phyloP scores from a whole-genome alignment of 345 rosid genomes.

The Hibiscus tridactylites region DNA sequence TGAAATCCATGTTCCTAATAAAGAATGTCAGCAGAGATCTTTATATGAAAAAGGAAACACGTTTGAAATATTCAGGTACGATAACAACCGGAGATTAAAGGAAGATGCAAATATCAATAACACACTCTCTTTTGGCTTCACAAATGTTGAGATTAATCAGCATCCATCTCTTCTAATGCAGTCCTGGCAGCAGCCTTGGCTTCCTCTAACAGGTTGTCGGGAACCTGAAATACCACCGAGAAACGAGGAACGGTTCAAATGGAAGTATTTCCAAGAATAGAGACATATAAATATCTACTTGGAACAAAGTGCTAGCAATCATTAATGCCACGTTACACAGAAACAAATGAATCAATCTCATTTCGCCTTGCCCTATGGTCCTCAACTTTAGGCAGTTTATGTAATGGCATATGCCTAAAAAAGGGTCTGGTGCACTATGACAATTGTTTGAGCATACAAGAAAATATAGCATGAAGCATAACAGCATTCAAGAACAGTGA shows the following conservation, averaged over 20 bases:
- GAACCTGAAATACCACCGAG: slow-evolving; percentile 40
- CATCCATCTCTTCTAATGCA: slow-evolving; percentile 98
- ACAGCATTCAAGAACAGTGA: not conserved
- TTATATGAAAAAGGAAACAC: not conserved
- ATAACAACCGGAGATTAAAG: not conserved
- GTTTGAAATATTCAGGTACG: not conserved
- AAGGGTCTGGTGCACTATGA: not conserved
- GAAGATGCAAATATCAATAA: not conserved
- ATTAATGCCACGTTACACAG: not conserved
- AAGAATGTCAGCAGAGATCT: not conserved
- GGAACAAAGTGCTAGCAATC: not conserved
- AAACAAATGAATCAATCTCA: not conserved
- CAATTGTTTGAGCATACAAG: not conserved
- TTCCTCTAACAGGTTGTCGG: slow-evolving; percentile 81
- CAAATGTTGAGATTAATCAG: slow-evolving; percentile 41
- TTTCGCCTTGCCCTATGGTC: too few relatives aligned
- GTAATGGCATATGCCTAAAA: not conserved
- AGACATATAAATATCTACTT: not conserved
- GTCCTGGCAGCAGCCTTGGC: slow-evolving; percentile 81
- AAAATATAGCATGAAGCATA: not conserved
- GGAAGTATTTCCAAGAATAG: not conserved
- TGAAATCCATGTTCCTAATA: not conserved
- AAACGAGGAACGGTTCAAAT: not conserved
- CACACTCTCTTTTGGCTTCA: not conserved
- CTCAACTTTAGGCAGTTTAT: not conserved